Evolutionary conservation across 352 stramenopile species (phyloP).

Genomic region (Phytopythium boreale): DNA sequence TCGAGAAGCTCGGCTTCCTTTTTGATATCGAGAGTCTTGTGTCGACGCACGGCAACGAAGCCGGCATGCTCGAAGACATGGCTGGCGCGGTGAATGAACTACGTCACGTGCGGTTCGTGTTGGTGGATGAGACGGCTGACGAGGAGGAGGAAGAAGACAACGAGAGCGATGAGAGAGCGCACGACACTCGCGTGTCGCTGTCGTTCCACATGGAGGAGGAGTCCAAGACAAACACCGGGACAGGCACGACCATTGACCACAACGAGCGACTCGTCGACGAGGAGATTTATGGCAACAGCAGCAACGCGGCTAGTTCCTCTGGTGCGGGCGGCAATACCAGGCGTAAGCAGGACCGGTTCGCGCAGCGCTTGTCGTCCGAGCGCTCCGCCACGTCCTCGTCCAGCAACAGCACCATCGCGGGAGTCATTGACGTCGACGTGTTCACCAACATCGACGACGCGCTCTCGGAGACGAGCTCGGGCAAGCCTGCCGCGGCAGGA

Average conservation of each 20-base stretch:
- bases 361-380: constrained; percentile 11
- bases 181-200: constrained; percentile 39
- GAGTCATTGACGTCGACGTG: constrained; percentile 80
- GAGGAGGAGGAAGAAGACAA: constrained; percentile 39
- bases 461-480: constrained; percentile 37
- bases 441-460: constrained; percentile 76
- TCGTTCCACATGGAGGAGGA: constrained; percentile 76
- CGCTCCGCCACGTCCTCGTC: constrained; percentile 28
- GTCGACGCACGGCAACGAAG: constrained; percentile 85
- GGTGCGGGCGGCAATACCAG: neutral
- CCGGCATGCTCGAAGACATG: constrained; percentile 88
- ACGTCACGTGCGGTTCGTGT: constrained; percentile 69
- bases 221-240: constrained; percentile 36
- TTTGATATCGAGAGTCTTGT: constrained; percentile 85
- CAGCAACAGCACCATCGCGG: constrained; percentile 42
- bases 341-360: neutral
- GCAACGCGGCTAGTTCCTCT: constrained; percentile 13
- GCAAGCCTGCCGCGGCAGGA: constrained; percentile 2
- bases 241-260: neutral
- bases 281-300: constrained; percentile 11
- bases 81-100: constrained; percentile 80
- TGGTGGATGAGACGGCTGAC: constrained; percentile 60
- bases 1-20: constrained; percentile 78
- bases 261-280: constrained; percentile 12
- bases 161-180: constrained; percentile 24